Percentiles rank a stretch among this genome's conserved stretches.
Evolutionary conservation across 305 asterid species (phyloP).

Genomic region (Striga hermonthica): DNA sequence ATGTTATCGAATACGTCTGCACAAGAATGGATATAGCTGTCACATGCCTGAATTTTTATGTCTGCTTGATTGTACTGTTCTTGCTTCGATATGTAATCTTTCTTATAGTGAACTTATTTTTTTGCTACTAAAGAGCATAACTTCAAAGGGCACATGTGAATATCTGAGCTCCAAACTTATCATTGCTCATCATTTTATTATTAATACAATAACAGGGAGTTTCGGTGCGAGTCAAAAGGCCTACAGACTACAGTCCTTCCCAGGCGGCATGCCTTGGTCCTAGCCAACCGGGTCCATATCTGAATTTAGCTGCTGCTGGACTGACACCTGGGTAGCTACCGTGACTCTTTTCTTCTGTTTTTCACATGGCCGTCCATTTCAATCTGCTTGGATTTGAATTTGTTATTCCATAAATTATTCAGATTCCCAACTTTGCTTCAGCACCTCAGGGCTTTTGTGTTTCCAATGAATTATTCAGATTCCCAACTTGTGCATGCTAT

Average conservation of each 20-base stretch:
- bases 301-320: conserved; percentile 87
- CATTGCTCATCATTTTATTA: conserved; percentile 14
- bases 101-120: neutral
- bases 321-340: conserved; percentile 58
- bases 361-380: conserved; percentile 9
- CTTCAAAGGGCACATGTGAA: conserved; percentile 8
- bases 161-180: conserved; percentile 21
- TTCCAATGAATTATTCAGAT: no score
- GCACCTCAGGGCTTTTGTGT: conserved; percentile 25
- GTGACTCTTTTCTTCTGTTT: neutral
- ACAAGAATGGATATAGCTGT: neutral
- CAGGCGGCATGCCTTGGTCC: conserved; percentile 97
- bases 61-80: neutral
- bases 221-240: conserved; percentile 86
- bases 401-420: conserved; percentile 1
- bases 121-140: neutral
- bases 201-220: conserved; percentile 53
- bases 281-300: conserved; percentile 83
- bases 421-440: conserved; percentile 20
- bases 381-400: conserved; percentile 15
- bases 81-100: neutral
- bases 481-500: conserved; percentile 1
- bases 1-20: neutral
- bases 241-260: conserved; percentile 85
- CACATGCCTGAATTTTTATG: neutral